phyloP scores from a whole-genome alignment of 768 basidiomycete species.

The Panus rudis region DNA sequence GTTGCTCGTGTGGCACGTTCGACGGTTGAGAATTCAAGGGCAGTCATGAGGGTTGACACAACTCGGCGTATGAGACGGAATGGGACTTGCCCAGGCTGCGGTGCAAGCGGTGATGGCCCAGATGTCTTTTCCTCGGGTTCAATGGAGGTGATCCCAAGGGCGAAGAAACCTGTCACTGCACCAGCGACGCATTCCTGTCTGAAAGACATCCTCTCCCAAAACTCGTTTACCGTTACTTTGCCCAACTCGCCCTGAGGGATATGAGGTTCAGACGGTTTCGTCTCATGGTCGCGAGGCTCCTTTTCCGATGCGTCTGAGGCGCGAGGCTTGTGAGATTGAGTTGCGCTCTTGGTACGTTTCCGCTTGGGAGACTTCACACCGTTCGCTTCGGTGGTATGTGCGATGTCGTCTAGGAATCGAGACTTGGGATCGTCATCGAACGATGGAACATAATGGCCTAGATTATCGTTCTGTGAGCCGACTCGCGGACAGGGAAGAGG shows the following conservation, averaged over 20 bases:
- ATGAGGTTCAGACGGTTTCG: conserved; percentile 5
- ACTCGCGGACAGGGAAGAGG: conserved; percentile 44
- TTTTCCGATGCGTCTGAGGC: neutral
- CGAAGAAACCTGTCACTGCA: conserved; percentile 90
- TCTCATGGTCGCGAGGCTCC: neutral
- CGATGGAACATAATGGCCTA: conserved; percentile 77
- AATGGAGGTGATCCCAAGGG: conserved; percentile 34
- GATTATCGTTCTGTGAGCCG: conserved; percentile 27
- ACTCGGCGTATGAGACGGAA: conserved; percentile 65
- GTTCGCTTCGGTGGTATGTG: conserved; percentile 56
- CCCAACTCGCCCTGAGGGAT: conserved; percentile 44
- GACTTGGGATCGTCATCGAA: conserved; percentile 98
- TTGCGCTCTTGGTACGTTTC: conserved; percentile 43
- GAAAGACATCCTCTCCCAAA: conserved; percentile 97
- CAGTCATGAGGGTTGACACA: conserved; percentile 57
- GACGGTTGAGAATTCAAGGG: conserved; percentile 69
- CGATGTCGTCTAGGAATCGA: conserved; percentile 88
- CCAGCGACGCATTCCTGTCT: conserved; percentile 91
- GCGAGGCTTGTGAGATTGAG: neutral
- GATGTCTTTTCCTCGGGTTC: conserved; percentile 9
- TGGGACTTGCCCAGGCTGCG: conserved; percentile 56
- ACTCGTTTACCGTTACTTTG: conserved; percentile 66
- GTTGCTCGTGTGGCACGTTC: conserved; percentile 64
- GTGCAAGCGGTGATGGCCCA: conserved; percentile 38
- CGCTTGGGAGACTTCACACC: conserved; percentile 52